A percentile compares a stretch with the other conserved stretches of the same genome.
These are phyloP conservation scores for Coemansia sp. DNA, from an alignment of 192 early-diverging fungal genomes.

Conservation along the genomic window DNA sequence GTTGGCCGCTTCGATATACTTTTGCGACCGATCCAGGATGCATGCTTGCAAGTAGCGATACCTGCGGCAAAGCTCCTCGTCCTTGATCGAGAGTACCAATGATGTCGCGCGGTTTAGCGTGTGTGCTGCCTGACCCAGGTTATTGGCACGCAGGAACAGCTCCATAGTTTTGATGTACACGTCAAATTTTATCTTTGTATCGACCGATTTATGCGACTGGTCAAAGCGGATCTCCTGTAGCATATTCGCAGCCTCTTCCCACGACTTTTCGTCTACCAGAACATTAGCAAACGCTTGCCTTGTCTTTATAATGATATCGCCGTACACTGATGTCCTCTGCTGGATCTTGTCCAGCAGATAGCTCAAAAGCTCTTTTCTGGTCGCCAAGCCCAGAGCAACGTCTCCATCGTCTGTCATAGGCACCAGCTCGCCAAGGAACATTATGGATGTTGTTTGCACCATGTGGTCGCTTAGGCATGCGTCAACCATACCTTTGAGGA, in stretches of 20 bases:
- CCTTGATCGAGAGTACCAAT: slow-evolving; percentile 58
- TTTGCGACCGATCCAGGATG: slow-evolving; percentile 79
- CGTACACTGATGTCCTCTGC: slow-evolving; percentile 80
- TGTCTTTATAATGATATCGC: slow-evolving; percentile 58
- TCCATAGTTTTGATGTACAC: slow-evolving; percentile 87
- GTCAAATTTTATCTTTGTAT: slow-evolving; percentile 68
- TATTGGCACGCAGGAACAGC: slow-evolving; percentile 82
- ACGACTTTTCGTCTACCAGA: slow-evolving; percentile 72
- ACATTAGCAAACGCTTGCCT: slow-evolving; percentile 75
- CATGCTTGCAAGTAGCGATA: slow-evolving; percentile 83
- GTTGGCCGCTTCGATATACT: slow-evolving; percentile 80
- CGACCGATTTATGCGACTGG: slow-evolving; percentile 72
- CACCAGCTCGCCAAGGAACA: slow-evolving; percentile 73
- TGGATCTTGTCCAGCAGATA: slow-evolving; percentile 70
- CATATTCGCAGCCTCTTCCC: slow-evolving; percentile 80
- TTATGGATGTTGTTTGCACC: slow-evolving; percentile 74
- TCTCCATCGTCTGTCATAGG: slow-evolving; percentile 56
- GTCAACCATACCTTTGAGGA: slow-evolving; percentile 39
- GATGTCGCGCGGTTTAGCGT: slow-evolving; percentile 83
- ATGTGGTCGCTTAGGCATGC: slow-evolving; percentile 66
- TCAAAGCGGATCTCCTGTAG: slow-evolving; percentile 91
- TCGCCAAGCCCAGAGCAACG: slow-evolving; percentile 30
- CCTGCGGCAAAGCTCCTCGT: slow-evolving; percentile 58
- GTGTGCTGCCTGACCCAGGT: slow-evolving; percentile 74
- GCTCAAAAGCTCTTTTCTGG: slow-evolving; percentile 62